A percentile compares a stretch with the other conserved stretches of the same genome.
Conservation (phyloP, 495 filamentous ascomycete species). For the Aspergillus cavernicola region DNA sequence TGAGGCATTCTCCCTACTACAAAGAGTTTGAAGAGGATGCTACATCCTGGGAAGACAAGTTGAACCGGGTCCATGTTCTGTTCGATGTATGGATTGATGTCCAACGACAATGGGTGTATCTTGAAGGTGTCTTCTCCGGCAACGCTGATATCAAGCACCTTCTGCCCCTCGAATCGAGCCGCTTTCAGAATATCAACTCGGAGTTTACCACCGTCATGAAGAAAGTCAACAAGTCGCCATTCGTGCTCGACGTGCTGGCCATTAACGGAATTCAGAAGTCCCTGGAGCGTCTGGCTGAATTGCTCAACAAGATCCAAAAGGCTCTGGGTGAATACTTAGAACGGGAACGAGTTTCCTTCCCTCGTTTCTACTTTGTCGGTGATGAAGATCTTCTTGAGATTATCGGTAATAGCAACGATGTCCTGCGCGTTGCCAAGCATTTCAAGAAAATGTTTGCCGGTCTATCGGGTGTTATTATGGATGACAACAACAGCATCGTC, state of each 20-base stretch:
- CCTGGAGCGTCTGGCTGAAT: slow-evolving; percentile 85
- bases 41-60: slow-evolving; percentile 92
- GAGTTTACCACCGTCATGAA: slow-evolving; percentile 98
- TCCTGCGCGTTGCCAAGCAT: slow-evolving; percentile 91
- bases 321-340: slow-evolving; percentile 98
- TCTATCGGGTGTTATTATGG: slow-evolving; percentile 81
- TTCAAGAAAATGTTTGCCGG: slow-evolving; percentile 99
- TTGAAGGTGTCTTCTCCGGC: slow-evolving; percentile 97
- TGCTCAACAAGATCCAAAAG: slow-evolving; percentile 99
- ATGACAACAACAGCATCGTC: slow-evolving; percentile 82
- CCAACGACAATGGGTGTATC: slow-evolving; percentile 97
- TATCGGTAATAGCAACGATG: slow-evolving; percentile 98
- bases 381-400: slow-evolving; percentile 99
- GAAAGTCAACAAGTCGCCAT: slow-evolving; percentile 92
- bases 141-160: slow-evolving; percentile 99
- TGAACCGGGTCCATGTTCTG: slow-evolving; percentile 93
- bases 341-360: slow-evolving; percentile 93
- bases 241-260: slow-evolving; percentile 89
- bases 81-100: slow-evolving; percentile 99
- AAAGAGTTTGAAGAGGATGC: slow-evolving; percentile 99
- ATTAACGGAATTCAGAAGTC: slow-evolving; percentile 95
- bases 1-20: slow-evolving; percentile 98
- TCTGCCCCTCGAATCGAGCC: slow-evolving; percentile 88
- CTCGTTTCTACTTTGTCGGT: slow-evolving; percentile 98
- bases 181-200: slow-evolving; percentile 98